Evolutionary conservation across 306 rosid genomes (phyloP).

Genomic region (Mimosa pudica): DNA sequence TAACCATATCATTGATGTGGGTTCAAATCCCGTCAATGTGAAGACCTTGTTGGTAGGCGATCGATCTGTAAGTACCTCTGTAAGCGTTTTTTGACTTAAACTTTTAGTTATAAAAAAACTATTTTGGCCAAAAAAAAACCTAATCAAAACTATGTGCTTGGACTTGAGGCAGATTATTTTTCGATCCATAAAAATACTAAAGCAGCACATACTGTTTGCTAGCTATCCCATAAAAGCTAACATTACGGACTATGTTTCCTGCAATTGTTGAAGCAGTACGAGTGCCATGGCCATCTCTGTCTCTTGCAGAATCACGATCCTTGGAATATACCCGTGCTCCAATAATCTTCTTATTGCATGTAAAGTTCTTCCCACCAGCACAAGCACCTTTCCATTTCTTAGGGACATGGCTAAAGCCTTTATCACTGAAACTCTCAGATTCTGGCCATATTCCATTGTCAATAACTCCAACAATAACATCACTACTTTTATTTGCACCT

Average conservation of each 20-base stretch:
- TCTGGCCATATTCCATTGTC: slow-evolving; percentile 3
- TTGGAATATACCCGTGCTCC: neutral
- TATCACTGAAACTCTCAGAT: neutral
- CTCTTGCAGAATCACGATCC: neutral
- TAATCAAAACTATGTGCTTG: too few relatives aligned
- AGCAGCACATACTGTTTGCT: neutral
- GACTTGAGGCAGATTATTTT: too few relatives aligned
- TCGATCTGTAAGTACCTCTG: too few relatives aligned
- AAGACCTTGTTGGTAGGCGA: too few relatives aligned
- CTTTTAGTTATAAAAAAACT: too few relatives aligned
- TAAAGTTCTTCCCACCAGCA: slow-evolving; percentile 1
- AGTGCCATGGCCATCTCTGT: neutral
- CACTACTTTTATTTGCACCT: neutral
- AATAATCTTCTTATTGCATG: neutral
- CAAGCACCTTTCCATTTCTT: neutral
- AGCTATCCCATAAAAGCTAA: neutral
- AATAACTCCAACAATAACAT: neutral
- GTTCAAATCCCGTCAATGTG: too few relatives aligned
- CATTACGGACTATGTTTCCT: neutral
- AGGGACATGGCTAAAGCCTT: neutral
- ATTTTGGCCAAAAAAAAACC: too few relatives aligned
- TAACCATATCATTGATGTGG: too few relatives aligned
- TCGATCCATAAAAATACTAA: too few relatives aligned
- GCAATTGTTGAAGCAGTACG: neutral
- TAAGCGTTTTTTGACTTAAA: too few relatives aligned